phyloP scores from a whole-genome alignment of 140 eudicot species.

The Oenanthe javanica region DNA sequence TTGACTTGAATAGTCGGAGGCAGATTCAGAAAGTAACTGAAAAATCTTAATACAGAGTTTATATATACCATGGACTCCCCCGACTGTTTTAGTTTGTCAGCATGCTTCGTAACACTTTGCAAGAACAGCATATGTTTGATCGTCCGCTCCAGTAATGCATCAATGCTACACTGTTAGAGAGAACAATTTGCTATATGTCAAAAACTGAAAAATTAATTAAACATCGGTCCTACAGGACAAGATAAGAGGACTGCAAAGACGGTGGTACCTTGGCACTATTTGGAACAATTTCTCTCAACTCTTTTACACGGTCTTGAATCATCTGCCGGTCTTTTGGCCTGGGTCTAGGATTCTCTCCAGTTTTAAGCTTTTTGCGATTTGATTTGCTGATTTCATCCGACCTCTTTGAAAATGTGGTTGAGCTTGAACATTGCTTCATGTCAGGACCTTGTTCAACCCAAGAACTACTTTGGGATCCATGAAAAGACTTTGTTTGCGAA shows the following conservation, averaged over 20 bases:
- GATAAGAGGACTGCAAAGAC: background rate
- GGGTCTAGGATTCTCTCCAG: constrained; percentile 94
- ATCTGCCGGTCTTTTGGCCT: constrained; percentile 99
- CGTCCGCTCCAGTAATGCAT: constrained; percentile 87
- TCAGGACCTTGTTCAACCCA: constrained; percentile 58
- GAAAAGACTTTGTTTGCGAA: constrained; percentile 38
- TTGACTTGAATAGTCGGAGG: background rate
- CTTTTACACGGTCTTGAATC: constrained; percentile 99
- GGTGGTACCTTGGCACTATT: constrained; percentile 71
- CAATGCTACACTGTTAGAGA: constrained; percentile 87
- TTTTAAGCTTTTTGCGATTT: constrained; percentile 80
- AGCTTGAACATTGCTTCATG: constrained; percentile 33
- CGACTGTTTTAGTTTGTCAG: constrained; percentile 77
- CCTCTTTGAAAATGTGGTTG: constrained; percentile 54
- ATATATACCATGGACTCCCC: constrained; percentile 70
- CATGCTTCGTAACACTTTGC: constrained; percentile 90
- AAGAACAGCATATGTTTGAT: constrained; percentile 96
- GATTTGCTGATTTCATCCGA: constrained; percentile 57
- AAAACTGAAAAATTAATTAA: constrained; percentile 1
- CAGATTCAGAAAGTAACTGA: background rate
- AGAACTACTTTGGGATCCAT: constrained; percentile 72
- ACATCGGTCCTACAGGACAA: background rate
- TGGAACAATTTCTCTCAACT: constrained; percentile 84
- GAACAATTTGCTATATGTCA: background rate
- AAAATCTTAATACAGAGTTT: background rate